Base-by-base conservation (phyloP, 495 filamentous ascomycete species). In the Neurospora discreta region DNA sequence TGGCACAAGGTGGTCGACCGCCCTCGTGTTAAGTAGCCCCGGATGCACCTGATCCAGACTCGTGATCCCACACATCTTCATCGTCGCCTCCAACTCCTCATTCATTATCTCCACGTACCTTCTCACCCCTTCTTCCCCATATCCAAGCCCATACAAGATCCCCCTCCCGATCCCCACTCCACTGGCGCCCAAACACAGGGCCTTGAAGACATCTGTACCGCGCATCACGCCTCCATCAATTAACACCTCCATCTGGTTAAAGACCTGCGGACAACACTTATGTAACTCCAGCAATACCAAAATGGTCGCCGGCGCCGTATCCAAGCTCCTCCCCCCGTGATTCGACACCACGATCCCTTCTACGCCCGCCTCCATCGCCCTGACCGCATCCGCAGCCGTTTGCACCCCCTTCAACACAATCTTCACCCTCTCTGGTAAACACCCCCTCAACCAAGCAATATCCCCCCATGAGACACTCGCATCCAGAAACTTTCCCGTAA, bases 11-110 rank as follows among this genome's bases (percentile, higher is more conserved):
- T 90, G 87, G 74, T 94, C 91, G n/a, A 93, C 82, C 71, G 87
- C 89, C 8, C 82, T 81, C 8, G 92, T 93, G 78, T 93, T 89
- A 68, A 93, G 80, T 58, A 92, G 74, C 15, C 90, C 90, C 1
- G 91, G 90, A 75, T 90, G 86, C 10, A 89, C 86, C 80, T 93
- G 84, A n/a, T 87, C 84, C 9, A 95, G 81, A 70, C 89, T 84
- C 36, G 90, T 93, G 41, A 95, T 87, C 3, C 91, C 92, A 72
- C 86, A 89, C 81, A 93, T 89, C 43, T 89, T 86, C 92, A 95
- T 95, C 7, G 92, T 89, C 5, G 89, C 91, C 75, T 91, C 88
- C 40, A 95, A 80, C 76, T 95, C 93, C 75, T 94, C 92, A 75
- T 87, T 87, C 71, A 95, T 81, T 15, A 94, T 88, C 60, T 86